Percentiles rank a stretch among this genome's conserved stretches.
These are phyloP conservation scores for Brassica balearica DNA, from an alignment of 441 rosid genomes.

Conservation along the genomic window DNA sequence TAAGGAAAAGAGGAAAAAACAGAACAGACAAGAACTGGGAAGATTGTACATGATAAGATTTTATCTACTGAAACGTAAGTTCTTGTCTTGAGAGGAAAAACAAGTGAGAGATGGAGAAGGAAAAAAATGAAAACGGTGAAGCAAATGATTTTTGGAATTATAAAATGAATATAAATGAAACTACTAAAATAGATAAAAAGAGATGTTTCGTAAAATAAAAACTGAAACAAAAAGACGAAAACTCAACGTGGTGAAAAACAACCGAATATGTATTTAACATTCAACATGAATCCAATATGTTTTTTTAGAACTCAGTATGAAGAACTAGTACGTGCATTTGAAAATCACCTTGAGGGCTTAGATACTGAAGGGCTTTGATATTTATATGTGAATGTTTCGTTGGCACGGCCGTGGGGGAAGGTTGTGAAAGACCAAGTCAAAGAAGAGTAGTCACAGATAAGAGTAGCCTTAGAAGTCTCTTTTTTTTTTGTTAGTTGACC, in stretches of 20 bases:
- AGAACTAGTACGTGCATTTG: neutral
- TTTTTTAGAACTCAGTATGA: neutral
- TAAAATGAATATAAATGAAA: too few relatives aligned
- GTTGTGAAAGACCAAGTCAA: conserved; percentile 25
- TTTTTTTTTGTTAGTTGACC: neutral
- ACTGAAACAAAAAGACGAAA: neutral
- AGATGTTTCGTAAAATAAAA: neutral
- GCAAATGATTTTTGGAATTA: neutral
- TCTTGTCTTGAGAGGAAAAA: neutral
- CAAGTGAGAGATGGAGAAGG: neutral
- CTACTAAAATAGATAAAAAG: too few relatives aligned
- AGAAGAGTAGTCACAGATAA: neutral
- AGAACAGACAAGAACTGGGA: neutral
- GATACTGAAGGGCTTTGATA: neutral
- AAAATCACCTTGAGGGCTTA: neutral
- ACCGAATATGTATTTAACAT: too few relatives aligned
- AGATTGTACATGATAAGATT: neutral
- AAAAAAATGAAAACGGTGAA: neutral
- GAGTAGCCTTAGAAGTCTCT: neutral
- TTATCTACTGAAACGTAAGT: neutral
- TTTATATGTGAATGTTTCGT: neutral
- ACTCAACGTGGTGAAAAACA: neutral
- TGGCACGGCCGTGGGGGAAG: conserved; percentile 10
- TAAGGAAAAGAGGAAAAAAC: neutral
- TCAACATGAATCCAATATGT: neutral